Base-by-base conservation (phyloP, 106 monocot species). In the Acorus calamus region DNA sequence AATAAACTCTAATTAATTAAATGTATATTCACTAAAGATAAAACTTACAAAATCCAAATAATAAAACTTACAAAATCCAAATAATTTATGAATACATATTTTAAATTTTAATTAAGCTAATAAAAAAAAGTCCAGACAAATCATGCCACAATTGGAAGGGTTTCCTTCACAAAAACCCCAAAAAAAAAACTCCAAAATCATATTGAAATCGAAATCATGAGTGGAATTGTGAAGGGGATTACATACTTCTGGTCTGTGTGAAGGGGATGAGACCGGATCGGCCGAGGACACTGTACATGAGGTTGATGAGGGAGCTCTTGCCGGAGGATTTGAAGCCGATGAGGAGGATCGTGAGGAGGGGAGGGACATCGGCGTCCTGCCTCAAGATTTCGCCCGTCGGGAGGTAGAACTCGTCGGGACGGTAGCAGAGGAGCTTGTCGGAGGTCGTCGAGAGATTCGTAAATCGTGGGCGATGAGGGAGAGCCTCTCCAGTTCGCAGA, bases 271-370 rank as follows among this genome's bases (percentile, higher is more conserved):
- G 69, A 3, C 81, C 81, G 7, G 86, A 56, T 49, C 81, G 64
- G 6, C 86, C 86, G 50, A 86, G 76, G 13, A 82, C 86, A 3
- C 78, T 81, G 66, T 86, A 86, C 81, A 86, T 73, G 58, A 81
- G 73, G 42, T 79, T 76, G 6, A 86, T 68, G 9, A 86, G 67
- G 5, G 81, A 73, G 73, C 79, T 86, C 76, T 86, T 86, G 50
- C 86, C 86, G 8, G 73, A 12, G 6, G 66, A 72, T 8, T 63
- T 55, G 63, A 73, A 64, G 4, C 86, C 86, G 3, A 81, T 59
- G 3, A 86, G 64, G 8, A 86, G 57, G 2, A 86, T 6, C 0
- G 79, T 79, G 53, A 76, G 50, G 0, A 79, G 76, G 6, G 76
- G 79, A 3, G 86, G 86, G 10, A 86, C 58, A 41, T 86, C 81